These are phyloP conservation scores for Sisymbrium altissimum DNA, from an alignment of 345 rosid species.

Conservation along the genomic window DNA sequence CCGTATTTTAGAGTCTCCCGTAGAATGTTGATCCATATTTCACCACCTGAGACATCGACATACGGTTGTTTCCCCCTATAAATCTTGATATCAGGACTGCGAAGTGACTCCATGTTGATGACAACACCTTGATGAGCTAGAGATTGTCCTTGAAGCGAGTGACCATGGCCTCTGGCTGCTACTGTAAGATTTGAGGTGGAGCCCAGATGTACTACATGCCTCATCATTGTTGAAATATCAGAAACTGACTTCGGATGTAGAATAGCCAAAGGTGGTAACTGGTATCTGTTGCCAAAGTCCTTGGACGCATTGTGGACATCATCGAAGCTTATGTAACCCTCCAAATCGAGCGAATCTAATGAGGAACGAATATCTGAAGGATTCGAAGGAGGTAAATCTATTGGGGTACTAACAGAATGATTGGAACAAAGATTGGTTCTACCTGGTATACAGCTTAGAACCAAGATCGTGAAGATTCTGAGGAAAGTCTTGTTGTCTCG, in stretches of 20 bases:
- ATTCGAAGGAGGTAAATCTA: constrained; percentile 27
- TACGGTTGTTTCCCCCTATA: constrained; percentile 48
- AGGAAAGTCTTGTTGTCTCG: constrained; percentile 44
- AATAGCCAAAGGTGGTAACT: constrained; percentile 63
- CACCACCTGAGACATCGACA: constrained; percentile 91
- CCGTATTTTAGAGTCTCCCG: constrained; percentile 73
- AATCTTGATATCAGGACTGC: constrained; percentile 40
- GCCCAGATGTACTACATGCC: constrained; percentile 55
- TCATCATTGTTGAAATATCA: constrained; percentile 64
- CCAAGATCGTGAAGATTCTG: constrained; percentile 47
- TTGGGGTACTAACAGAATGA: constrained; percentile 36
- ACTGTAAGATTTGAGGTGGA: constrained; percentile 62
- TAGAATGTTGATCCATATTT: constrained; percentile 81
- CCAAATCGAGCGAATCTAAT: constrained; percentile 45
- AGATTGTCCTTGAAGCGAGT: constrained; percentile 93
- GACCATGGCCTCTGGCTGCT: constrained; percentile 94
- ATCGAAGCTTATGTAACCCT: constrained; percentile 60
- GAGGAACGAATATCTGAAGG: constrained; percentile 38
- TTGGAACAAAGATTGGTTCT: constrained; percentile 47
- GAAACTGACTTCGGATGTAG: constrained; percentile 77
- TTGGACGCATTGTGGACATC: constrained; percentile 58
- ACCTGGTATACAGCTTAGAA: constrained; percentile 55
- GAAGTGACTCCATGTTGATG: constrained; percentile 76
- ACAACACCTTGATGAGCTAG: constrained; percentile 80
- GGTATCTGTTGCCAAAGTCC: constrained; percentile 81